Conservation (phyloP, 1,284 basidiomycete genomes). For the Grifola frondosa region DNA sequence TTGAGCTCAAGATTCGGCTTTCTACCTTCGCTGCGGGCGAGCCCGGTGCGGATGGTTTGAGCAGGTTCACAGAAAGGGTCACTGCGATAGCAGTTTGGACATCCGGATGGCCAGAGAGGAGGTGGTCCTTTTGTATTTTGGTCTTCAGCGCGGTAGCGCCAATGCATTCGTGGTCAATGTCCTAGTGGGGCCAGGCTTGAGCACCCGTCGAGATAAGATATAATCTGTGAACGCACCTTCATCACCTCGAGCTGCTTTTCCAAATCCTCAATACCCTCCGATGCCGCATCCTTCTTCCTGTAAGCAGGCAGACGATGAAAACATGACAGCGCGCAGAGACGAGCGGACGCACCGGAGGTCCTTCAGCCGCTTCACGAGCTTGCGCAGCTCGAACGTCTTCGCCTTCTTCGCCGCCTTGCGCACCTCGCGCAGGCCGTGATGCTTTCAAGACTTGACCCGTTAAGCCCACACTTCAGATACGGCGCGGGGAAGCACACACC, state of each 20-base stretch:
- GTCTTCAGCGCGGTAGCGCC: slow-evolving; percentile 62
- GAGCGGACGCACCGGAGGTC: slow-evolving; percentile 47
- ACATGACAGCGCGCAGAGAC: background rate
- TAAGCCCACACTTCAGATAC: slow-evolving; percentile 4
- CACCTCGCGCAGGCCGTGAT: slow-evolving; percentile 68
- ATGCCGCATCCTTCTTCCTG: slow-evolving; percentile 43
- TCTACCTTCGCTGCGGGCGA: slow-evolving; percentile 62
- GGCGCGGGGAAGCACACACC: slow-evolving; percentile 9
- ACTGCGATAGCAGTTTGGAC: slow-evolving; percentile 45
- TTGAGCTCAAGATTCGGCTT: slow-evolving; percentile 75
- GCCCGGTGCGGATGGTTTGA: slow-evolving; percentile 37
- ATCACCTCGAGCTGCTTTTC: slow-evolving; percentile 69
- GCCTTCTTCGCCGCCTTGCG: slow-evolving; percentile 78
- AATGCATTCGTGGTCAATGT: slow-evolving; percentile 57
- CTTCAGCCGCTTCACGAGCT: slow-evolving; percentile 81
- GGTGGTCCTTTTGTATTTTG: slow-evolving; percentile 75
- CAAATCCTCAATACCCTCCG: slow-evolving; percentile 47
- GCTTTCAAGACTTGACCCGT: slow-evolving; percentile 42
- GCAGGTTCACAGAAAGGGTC: slow-evolving; percentile 39
- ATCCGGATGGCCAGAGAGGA: slow-evolving; percentile 46
- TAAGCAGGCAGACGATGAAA: slow-evolving; percentile 11
- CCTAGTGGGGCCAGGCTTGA: too few relatives aligned
- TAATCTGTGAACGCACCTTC: slow-evolving; percentile 49
- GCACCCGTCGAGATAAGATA: slow-evolving; percentile 1
- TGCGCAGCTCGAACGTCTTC: slow-evolving; percentile 81